Percentiles rank a stretch among this genome's conserved stretches.
These are phyloP conservation scores for Sarocladium kiliense DNA, from an alignment of 2,329 filamentous ascomycete genomes.

Conservation along the genomic window DNA sequence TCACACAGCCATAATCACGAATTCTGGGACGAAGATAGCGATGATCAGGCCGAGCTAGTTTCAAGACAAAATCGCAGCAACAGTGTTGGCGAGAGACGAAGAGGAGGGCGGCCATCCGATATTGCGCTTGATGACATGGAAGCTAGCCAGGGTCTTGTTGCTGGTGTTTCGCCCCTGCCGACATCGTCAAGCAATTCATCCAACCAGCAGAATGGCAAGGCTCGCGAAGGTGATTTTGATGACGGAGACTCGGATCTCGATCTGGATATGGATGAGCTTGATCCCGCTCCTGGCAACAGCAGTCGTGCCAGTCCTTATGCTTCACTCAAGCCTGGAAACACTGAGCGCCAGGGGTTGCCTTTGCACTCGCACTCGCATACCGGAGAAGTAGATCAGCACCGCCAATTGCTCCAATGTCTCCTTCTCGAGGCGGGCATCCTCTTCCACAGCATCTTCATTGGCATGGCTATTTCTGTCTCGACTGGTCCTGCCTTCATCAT, in stretches of 20 bases:
- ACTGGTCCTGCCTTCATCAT: conserved; percentile 76
- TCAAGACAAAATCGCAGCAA: conserved; percentile 16
- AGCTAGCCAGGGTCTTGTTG: conserved; percentile 49
- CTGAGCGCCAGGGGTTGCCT: neutral
- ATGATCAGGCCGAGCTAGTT: conserved; percentile 22
- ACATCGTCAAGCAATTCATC: conserved; percentile 39
- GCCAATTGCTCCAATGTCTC: conserved; percentile 70
- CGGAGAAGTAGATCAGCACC: conserved; percentile 43
- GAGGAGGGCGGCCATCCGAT: conserved; percentile 36
- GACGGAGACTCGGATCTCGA: conserved; percentile 53
- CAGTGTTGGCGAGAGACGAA: conserved; percentile 33
- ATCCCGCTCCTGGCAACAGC: conserved; percentile 29
- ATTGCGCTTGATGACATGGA: conserved; percentile 49
- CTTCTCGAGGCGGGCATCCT: conserved; percentile 79
- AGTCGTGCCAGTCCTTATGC: conserved; percentile 23
- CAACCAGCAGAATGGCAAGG: conserved; percentile 18
- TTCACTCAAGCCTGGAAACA: conserved; percentile 23
- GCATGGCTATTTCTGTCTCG: conserved; percentile 78
- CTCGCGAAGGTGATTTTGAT: conserved; percentile 26
- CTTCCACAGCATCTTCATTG: conserved; percentile 82
- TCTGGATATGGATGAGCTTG: conserved; percentile 57
- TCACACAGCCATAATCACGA: conserved; percentile 50
- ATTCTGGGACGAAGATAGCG: conserved; percentile 40
- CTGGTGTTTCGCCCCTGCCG: conserved; percentile 53
- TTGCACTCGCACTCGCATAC: conserved; percentile 6